Evolutionary conservation across 306 rosid species (phyloP).

Genomic region (Styphnolobium japonicum): DNA sequence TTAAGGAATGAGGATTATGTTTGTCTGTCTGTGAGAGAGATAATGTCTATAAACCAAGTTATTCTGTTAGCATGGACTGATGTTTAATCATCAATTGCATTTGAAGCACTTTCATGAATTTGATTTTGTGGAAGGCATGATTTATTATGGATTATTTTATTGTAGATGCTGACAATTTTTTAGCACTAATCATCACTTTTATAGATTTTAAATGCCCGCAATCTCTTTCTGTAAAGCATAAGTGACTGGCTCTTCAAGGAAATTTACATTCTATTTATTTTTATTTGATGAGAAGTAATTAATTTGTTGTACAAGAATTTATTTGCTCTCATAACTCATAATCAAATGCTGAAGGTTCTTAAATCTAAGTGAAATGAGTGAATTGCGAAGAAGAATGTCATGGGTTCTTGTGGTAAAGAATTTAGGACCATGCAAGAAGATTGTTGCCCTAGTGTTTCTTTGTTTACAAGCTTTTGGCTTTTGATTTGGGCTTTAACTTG

Average conservation of each 20-base stretch:
- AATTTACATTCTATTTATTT: not conserved
- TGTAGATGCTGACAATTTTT: not conserved
- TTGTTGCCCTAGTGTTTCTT: not conserved
- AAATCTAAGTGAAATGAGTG: not conserved
- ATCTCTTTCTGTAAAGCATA: not conserved
- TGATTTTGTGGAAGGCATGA: not conserved
- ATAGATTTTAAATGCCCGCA: not conserved
- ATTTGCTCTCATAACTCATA: not conserved
- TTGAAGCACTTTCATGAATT: not conserved
- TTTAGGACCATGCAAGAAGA: not conserved
- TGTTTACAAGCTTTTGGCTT: not conserved
- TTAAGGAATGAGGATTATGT: conserved; percentile 46
- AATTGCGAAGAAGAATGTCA: conserved; percentile 2
- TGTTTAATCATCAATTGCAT: not conserved
- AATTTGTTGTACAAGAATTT: not conserved
- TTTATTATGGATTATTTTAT: not conserved
- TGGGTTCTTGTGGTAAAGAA: not conserved
- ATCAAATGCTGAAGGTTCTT: not conserved
- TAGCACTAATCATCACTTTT: not conserved
- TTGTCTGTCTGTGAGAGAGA: conserved; percentile 29
- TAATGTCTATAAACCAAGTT: conserved; percentile 10
- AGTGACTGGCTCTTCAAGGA: not conserved
- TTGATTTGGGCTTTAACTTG: not conserved
- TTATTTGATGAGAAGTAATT: not conserved
- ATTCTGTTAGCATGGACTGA: conserved; percentile 4